phyloP scores from a whole-genome alignment of 139 green algal genomes.

The Pseudopediastrum boryanum region DNA sequence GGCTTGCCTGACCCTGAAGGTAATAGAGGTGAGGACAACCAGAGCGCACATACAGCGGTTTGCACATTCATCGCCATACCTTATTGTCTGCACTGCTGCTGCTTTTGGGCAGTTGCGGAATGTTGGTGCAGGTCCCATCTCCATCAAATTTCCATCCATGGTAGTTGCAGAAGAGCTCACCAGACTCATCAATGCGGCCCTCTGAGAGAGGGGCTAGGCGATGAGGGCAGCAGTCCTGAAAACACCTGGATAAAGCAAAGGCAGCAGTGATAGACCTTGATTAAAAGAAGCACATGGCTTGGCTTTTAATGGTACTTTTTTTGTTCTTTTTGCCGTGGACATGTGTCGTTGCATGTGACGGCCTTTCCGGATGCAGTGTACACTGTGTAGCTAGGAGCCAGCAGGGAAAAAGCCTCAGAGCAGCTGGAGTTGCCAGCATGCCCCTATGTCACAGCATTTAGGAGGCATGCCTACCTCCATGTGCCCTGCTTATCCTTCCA shows the following conservation, averaged over 20 bases:
- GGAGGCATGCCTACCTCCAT: conserved; percentile 22
- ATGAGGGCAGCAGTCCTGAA: conserved; percentile 57
- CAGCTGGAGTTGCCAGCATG: not conserved
- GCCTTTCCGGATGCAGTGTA: not conserved
- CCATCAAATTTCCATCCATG: conserved; percentile 64
- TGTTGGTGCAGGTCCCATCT: conserved; percentile 43
- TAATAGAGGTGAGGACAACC: too few species aligned
- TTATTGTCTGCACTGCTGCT: too few species aligned
- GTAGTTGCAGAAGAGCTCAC: conserved; percentile 57
- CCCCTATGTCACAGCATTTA: not conserved
- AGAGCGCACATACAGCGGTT: too few species aligned
- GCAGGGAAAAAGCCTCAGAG: not conserved
- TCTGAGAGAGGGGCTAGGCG: conserved; percentile 65
- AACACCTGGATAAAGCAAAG: conserved; percentile 6
- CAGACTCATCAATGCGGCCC: conserved; percentile 56
- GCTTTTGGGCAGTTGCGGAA: conserved; percentile 52
- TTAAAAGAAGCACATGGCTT: not conserved
- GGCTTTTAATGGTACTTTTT: not conserved
- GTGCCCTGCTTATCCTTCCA: conserved; percentile 41
- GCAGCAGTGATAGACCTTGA: not conserved
- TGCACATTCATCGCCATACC: too few species aligned
- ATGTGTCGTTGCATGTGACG: not conserved
- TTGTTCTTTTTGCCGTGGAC: not conserved
- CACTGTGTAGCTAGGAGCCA: not conserved
- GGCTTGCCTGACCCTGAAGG: too few species aligned